phyloP scores from a whole-genome alignment of 1,139 yeast genomes.

The Blastobotrys capitulatus region DNA sequence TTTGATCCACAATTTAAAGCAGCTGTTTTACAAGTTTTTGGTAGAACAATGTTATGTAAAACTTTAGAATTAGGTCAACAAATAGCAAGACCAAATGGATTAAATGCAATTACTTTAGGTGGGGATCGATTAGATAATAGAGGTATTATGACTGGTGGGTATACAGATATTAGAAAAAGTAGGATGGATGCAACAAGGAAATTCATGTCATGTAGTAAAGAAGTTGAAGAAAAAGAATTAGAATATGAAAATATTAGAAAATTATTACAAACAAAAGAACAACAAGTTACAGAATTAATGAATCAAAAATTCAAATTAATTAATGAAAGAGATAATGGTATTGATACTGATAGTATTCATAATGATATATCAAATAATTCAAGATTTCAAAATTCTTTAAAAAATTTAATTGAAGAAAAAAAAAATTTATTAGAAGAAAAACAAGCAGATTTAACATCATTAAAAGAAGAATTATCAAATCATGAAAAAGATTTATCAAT shows the following conservation, averaged over 20 bases:
- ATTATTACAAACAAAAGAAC: constrained; percentile 39
- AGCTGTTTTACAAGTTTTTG: constrained; percentile 77
- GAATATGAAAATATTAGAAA: constrained; percentile 38
- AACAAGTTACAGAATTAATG: constrained; percentile 41
- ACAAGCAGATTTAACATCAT: constrained; percentile 25
- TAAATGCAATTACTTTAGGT: constrained; percentile 80
- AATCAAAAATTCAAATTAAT: constrained; percentile 45
- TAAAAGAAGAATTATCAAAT: constrained; percentile 30
- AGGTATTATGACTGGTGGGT: constrained; percentile 91
- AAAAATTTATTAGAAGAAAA: constrained; percentile 16
- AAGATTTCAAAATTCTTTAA: constrained; percentile 17
- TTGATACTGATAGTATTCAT: constrained; percentile 20
- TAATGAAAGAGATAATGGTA: constrained; percentile 27
- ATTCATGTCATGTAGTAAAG: constrained; percentile 48
- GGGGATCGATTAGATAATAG: constrained; percentile 83
- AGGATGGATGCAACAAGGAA: constrained; percentile 64
- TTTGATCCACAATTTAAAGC: constrained; percentile 46
- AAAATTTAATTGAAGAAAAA: constrained; percentile 14
- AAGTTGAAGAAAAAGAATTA: constrained; percentile 38
- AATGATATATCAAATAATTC: constrained; percentile 25
- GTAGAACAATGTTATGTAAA: constrained; percentile 70
- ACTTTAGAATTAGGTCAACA: constrained; percentile 66
- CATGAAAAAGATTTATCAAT: constrained; percentile 46
- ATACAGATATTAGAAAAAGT: constrained; percentile 60
- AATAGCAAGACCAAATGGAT: constrained; percentile 53